Evolutionary conservation across 2,329 filamentous ascomycete genomes (phyloP), one percentile per base, ranked within the genome.

Genomic region (Beauveria pseudobassiana): DNA sequence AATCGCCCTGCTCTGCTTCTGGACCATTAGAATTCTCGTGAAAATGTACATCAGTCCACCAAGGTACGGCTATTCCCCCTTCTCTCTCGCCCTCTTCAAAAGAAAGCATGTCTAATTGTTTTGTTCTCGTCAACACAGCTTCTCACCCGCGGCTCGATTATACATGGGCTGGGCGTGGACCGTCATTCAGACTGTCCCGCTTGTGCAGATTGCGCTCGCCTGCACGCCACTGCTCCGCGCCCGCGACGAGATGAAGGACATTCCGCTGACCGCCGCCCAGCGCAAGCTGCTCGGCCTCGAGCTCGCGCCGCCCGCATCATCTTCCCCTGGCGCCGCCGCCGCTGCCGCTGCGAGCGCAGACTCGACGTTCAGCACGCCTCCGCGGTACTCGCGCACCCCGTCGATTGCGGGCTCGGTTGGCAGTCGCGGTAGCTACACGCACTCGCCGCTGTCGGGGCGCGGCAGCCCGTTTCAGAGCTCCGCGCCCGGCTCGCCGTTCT

Each of bases 261-360:
- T 99, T 56, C 87, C 93, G 64, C 83, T 99, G 66, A 97, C 93
- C 12, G 65, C 71, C 34, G 70, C 72, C 49, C 95, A 98, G 78
- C 89, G 93, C 64, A 82, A 87, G 65, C 83, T 96, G 16, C 85
- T 99, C 57, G 93, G 92, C 53, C 84, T 99, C 3, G 83, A 88
- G 45, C 87, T 91, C 3, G 84, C 81, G 63, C 80, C 82, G 3
- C 76, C 77, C 75, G 77, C 2, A 12, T 78, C 83, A 3, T 83
- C 88, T 0, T 89, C 87, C 0, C 78, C 83, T 3, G 83, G 7
- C n/a, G 30, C 49, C 24, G 45, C 5, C 28, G 28, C 28, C 3
- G 30, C 50, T 12, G 28, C 28, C 3, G 30, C 50, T 12, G 50
- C 34, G 34, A 38, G 34, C 34, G 34, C 34, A 38, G 38, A 48